A percentile compares a stretch with the other conserved stretches of the same genome.
Evolutionary conservation across 2,329 filamentous ascomycete species (phyloP).

Genomic region (Hortaea sp.): DNA sequence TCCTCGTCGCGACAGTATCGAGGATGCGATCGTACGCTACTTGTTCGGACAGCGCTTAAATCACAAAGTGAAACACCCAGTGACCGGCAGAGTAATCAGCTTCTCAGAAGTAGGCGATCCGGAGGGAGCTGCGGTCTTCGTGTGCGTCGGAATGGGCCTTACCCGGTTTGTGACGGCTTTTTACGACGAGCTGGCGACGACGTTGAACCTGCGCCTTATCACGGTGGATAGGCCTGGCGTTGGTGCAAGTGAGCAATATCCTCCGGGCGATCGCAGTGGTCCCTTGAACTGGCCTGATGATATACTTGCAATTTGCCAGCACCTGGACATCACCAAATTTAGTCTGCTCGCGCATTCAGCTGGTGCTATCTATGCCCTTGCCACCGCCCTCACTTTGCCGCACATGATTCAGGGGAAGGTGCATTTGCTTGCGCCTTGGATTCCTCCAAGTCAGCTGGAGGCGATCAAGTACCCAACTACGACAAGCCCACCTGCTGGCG

Average conservation of each 20-base stretch:
- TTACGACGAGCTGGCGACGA: conserved; percentile 88
- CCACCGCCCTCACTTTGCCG: conserved; percentile 88
- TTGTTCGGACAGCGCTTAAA: conserved; percentile 73
- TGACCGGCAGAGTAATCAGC: conserved; percentile 78
- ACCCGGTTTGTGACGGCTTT: conserved; percentile 95
- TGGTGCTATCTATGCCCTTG: conserved; percentile 93
- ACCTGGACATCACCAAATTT: conserved; percentile 87
- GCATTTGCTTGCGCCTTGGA: conserved; percentile 91
- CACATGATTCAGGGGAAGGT: conserved; percentile 91
- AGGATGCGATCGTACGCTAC: conserved; percentile 78
- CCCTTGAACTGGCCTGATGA: conserved; percentile 92
- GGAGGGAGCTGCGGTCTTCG: conserved; percentile 83
- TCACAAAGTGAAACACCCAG: conserved; percentile 77
- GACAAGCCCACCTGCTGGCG: conserved; percentile 61
- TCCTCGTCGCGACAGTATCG: conserved; percentile 70
- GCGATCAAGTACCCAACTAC: conserved; percentile 44
- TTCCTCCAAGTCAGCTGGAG: conserved; percentile 87
- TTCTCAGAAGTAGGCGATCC: conserved; percentile 96
- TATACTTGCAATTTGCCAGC: conserved; percentile 86
- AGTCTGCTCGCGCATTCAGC: conserved; percentile 93
- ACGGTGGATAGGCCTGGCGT: conserved; percentile 91
- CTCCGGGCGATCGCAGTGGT: conserved; percentile 64
- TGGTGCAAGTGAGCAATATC: conserved; percentile 78
- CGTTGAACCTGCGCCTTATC: conserved; percentile 78
- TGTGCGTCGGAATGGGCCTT: conserved; percentile 94